Evolutionary conservation across 805 yeast species (phyloP), one percentile per base, ranked within the genome.

Genomic region (Zygosaccharomyces kombuchaensis): DNA sequence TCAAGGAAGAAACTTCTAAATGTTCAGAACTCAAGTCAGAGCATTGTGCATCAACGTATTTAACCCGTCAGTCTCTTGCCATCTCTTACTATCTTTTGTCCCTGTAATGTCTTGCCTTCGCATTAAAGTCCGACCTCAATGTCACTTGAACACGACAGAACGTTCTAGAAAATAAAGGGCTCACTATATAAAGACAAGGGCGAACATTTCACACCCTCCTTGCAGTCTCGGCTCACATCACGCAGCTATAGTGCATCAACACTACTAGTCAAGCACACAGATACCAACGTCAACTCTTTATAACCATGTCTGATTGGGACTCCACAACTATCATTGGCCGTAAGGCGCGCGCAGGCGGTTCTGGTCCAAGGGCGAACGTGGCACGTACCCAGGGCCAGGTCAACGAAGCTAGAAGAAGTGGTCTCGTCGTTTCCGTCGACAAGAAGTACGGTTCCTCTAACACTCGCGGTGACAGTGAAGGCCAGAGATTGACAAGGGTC

Each of bases 391-490:
- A 77, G 44, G 78, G 84, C 37, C 86, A 84, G 60, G 74, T 93
- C 63, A 93, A 93, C 66, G 95, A 88, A 23, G 99, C 99, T 44
- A 83, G 96, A 74, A 84, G 99, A 76, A 67, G 83, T 17, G 99
- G 99, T 53, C 76, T 80, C 44, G 91, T 93, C 44, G 77, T 93
- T 31, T 80, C 95, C 36, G 90, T 90, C 36, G 99, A 91, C 67
- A 91, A 91, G 80, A 93, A 91, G 70, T 93, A 86, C 69, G 84
- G 84, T 43, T 67, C 76, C 21, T 72, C 82, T 45, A 74, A 78
- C 62, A 53, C 67, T 43, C 87, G 84, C 69, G 73, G 80, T 46
- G 82, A 85, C 56, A 83, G 87, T 25, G 98, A 91, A 64, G 99
- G 98, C 41, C 99, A 93, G 74, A 80, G 96, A 67, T 74, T 93